Evolutionary conservation across 371 early-diverging fungal genomes (phyloP), one percentile per base, ranked within the genome.

Genomic region (Mucor plumbeus): DNA sequence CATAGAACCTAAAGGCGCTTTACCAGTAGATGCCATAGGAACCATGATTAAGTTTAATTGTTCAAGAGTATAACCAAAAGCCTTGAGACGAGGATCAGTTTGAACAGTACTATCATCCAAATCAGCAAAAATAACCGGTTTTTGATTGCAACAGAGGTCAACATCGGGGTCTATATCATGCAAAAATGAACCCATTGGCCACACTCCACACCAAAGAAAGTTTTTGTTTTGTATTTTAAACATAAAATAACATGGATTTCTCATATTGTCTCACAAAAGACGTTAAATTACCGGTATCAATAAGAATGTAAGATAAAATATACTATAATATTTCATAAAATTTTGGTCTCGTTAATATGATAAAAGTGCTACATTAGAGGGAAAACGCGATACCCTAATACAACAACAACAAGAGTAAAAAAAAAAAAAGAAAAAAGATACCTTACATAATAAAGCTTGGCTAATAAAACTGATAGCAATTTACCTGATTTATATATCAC

Each of bases 1-100:
- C 99, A 97, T 98, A 41, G 97, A 97, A 15, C 99, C 99, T 41
- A 97, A 87, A 33, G 97, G 92, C 76, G 97, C 99, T 78, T 97
- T 96, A 58, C 97, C 98, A 60, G 91, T 87, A 14, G 73, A 77
- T 19, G 86, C 79, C 96, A 98, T 94, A 14, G 98, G 97, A 31
- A 88, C 71, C 56, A 97, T 81, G 34, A 98, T 74, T 73, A 95
- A 82, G 67, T 93, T 94, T 47, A 97, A 84, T 78, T 97, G 96
- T 84, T 98, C 99, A 10, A 95, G 84, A 8, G 96, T 94, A 71
- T 94, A 95, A 50, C 94, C 95, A 79, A 97, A 97, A 5, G 93
- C 95, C 13, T 83, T 82, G 74, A 97, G 87, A 44, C 94, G 89
- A 55, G 91, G 91, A 80, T 98, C 98, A 35, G 88, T 74, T 26